Evolutionary conservation across 139 green algal genomes (phyloP).

Genomic region (Dunaliella primolecta): DNA sequence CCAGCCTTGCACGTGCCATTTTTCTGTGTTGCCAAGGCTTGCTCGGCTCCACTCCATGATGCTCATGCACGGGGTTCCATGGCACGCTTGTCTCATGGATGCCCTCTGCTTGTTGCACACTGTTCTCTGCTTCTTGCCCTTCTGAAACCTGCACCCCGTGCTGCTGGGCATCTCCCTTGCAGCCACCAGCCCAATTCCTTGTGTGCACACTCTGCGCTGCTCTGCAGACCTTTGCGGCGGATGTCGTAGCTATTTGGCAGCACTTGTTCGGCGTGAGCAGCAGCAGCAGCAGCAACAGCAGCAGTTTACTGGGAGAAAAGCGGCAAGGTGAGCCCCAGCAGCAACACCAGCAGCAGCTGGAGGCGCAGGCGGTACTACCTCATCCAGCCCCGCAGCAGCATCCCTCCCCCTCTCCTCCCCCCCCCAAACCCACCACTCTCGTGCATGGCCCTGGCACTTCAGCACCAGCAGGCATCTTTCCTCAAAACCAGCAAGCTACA

Average conservation of each 20-base stretch:
- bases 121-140: too few species aligned
- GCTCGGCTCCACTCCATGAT: too few species aligned
- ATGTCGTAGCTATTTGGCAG: slow-evolving; percentile 66
- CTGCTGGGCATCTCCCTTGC: too few species aligned
- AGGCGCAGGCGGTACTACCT: background rate
- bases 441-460: slow-evolving; percentile 3
- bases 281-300: background rate
- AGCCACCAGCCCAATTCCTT: too few species aligned
- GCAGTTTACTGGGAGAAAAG: too few species aligned
- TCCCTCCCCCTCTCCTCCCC: background rate
- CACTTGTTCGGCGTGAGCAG: slow-evolving; percentile 34
- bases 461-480: background rate
- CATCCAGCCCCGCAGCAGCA: background rate
- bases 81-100: too few species aligned
- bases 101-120: too few species aligned
- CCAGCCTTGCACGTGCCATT: too few species aligned
- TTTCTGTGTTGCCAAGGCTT: too few species aligned
- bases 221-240: slow-evolving; percentile 52
- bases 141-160: too few species aligned
- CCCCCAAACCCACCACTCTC: background rate
- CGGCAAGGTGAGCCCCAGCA: background rate
- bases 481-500: background rate
- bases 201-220: too few species aligned
- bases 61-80: too few species aligned
- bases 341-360: slow-evolving; percentile 10